Conservation (phyloP, 208 protist genomes). For the Trypanosoma melophagium region DNA sequence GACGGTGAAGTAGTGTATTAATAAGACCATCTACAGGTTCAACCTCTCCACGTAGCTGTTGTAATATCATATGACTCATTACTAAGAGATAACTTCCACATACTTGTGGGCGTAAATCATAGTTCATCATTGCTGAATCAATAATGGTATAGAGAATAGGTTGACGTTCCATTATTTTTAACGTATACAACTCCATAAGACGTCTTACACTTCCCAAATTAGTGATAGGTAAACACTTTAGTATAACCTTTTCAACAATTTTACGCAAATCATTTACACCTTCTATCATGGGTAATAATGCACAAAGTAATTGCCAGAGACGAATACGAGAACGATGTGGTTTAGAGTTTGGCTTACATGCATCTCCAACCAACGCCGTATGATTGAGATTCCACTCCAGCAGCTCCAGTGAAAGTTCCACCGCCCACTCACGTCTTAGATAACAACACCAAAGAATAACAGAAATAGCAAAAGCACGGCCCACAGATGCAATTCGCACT, state of each 20-base stretch:
- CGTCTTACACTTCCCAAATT: constrained; percentile 90
- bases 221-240: constrained; percentile 63
- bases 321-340: constrained; percentile 84
- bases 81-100: constrained; percentile 81
- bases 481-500: constrained; percentile 68
- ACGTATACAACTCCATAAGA: constrained; percentile 85
- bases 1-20: constrained; percentile 50
- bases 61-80: constrained; percentile 63
- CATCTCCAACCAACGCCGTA: constrained; percentile 59
- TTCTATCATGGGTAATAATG: constrained; percentile 60
- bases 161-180: constrained; percentile 56
- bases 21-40: constrained; percentile 35
- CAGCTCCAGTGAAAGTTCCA: constrained; percentile 50
- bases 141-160: constrained; percentile 60
- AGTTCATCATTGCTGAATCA: constrained; percentile 49
- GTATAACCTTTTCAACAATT: constrained; percentile 45
- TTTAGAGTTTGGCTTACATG: constrained; percentile 90
- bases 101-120: constrained; percentile 75
- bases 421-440: constrained; percentile 28
- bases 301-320: constrained; percentile 85
- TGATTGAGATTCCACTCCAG: constrained; percentile 66
- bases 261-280: constrained; percentile 21
- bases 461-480: constrained; percentile 62
- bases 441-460: constrained; percentile 69
- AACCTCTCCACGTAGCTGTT: constrained; percentile 30